Evolutionary conservation across 2,329 filamentous ascomycete species (phyloP), one percentile per base, ranked within the genome.

Genomic region (Aspergillus persii): DNA sequence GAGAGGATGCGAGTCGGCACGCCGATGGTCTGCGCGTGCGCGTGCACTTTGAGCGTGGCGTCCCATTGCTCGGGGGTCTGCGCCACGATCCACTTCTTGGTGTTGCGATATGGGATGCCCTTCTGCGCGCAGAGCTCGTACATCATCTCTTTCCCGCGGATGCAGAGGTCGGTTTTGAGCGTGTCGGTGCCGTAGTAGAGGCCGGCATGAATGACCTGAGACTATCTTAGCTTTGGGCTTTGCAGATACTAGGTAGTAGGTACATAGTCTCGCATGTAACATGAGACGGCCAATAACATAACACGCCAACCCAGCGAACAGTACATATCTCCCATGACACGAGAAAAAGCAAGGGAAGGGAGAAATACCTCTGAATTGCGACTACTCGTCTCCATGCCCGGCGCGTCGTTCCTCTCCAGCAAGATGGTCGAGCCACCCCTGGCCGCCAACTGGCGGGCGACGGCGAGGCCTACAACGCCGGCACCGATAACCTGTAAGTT

Each of bases 51-150:
- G 2, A 76, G 61, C 48, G 77, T 79, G 2, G 85, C 86, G n/a
- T 79, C 82, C 71, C 85, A 83, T 79, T 98, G 91, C 50, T 77
- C 78, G 1, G 82, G 81, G 54, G 87, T 89, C 79, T 98, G 95
- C 0, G 94, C 94, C 1, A 98, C 90, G 68, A 98, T 90, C 93
- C 94, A 97, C 80, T 97, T 98, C 60, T 92, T 92, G 27, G 87
- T 90, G 71, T 89, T 89, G 56, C 82, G 82, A 76, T 95, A 84
- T 0, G 86, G 86, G 53, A 99, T 89, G 58, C 76, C 75, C 68
- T 90, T 80, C 58, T 78, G 78, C 4, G 79, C 76, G 79, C 94
- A 97, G 47, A 96, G 85, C 3, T 81, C 82, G 77, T 99, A 99
- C 60, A 98, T 81, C 73, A 92, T 81, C 33, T 88, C 73, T 66